These are phyloP conservation scores for Euphorbia celastroides DNA, from an alignment of 441 rosid genomes.

Conservation along the genomic window DNA sequence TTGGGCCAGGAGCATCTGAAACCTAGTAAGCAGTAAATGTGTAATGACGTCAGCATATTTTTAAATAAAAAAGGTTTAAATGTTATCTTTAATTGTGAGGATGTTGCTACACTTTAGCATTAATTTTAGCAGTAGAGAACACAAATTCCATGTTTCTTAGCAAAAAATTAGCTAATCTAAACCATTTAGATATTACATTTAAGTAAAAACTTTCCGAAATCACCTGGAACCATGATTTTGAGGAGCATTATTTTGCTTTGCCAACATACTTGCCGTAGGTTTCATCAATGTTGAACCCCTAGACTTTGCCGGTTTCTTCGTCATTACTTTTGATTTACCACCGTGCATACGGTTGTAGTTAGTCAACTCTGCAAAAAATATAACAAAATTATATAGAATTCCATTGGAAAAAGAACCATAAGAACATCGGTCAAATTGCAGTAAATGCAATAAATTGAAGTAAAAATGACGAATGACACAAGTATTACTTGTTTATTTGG, in stretches of 20 bases:
- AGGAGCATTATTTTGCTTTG: slow-evolving; percentile 59
- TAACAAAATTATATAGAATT: not conserved
- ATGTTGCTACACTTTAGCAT: not conserved
- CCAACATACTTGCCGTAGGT: slow-evolving; percentile 87
- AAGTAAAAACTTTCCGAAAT: slow-evolving; percentile 14
- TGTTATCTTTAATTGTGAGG: not conserved
- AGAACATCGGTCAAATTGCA: not conserved
- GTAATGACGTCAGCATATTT: not conserved
- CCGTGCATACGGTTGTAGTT: slow-evolving; percentile 27
- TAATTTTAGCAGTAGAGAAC: not conserved
- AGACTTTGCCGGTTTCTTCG: slow-evolving; percentile 33
- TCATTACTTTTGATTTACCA: slow-evolving; percentile 35
- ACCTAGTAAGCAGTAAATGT: slow-evolving; percentile 31
- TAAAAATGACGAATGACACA: not conserved
- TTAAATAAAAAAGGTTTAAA: slow-evolving; percentile 8
- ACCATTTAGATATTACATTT: not conserved
- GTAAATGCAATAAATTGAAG: not conserved
- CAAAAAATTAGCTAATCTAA: not conserved
- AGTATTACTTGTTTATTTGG: no score
- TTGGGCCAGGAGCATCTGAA: slow-evolving; percentile 38
- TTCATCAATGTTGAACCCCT: slow-evolving; percentile 92
- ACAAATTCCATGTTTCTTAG: not conserved
- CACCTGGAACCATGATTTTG: slow-evolving; percentile 50
- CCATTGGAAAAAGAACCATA: not conserved
- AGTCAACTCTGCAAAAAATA: slow-evolving; percentile 36